Conservation (phyloP, 2,329 filamentous ascomycete species). For the Arthrobotrys sinensis region DNA sequence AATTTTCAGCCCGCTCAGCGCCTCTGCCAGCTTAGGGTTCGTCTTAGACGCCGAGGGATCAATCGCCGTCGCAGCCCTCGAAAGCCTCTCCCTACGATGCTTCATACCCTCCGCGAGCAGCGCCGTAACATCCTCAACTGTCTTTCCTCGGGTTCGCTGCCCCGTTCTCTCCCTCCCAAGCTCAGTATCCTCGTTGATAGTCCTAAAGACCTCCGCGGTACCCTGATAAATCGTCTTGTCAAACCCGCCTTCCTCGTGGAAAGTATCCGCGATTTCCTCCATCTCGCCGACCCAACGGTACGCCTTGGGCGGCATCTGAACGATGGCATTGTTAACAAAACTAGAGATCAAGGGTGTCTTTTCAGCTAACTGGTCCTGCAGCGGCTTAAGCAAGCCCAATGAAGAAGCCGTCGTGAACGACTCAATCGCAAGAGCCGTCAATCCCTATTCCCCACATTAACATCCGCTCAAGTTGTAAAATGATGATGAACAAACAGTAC, state of each 20-base stretch:
- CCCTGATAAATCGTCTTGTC: constrained; percentile 52
- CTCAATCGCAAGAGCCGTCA: constrained; percentile 79
- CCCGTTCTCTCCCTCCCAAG: constrained; percentile 55
- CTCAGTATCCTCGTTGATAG: constrained; percentile 59
- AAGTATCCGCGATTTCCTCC: constrained; percentile 80
- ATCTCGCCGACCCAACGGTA: constrained; percentile 85
- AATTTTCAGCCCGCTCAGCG: constrained; percentile 43
- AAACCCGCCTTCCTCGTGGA: constrained; percentile 74
- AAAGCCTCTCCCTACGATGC: constrained; percentile 59
- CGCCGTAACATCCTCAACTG: constrained; percentile 56
- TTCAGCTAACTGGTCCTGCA: constrained; percentile 73
- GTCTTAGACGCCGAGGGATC: constrained; percentile 21
- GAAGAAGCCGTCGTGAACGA: constrained; percentile 78
- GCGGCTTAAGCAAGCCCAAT: constrained; percentile 75
- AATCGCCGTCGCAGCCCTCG: constrained; percentile 41
- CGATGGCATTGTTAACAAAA: constrained; percentile 71
- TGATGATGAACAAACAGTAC: constrained; percentile 28
- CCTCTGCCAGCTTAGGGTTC: constrained; percentile 42
- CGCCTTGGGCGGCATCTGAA: constrained; percentile 79
- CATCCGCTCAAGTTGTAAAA: neutral
- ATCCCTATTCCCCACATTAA: constrained; percentile 67
- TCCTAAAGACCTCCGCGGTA: constrained; percentile 56
- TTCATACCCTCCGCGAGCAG: constrained; percentile 59
- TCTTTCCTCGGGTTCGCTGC: constrained; percentile 54
- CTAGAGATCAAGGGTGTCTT: constrained; percentile 71